Conservation (phyloP, 257 asterid genomes). For the Solanum commersonii region DNA sequence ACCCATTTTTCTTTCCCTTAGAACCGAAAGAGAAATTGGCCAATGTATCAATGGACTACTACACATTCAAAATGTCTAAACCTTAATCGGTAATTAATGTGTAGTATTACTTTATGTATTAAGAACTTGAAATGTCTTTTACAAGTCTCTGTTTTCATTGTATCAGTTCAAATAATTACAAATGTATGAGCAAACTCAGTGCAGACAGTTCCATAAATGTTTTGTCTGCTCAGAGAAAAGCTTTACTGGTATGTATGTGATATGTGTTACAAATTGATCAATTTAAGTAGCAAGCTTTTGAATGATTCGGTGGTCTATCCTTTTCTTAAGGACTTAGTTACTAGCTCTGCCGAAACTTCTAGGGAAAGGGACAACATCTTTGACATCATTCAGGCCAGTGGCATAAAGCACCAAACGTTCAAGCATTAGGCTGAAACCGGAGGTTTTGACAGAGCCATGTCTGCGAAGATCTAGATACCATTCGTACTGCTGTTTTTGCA, state of each 20-base stretch:
- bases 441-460: slow-evolving; percentile 54
- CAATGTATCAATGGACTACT: background rate
- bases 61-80: background rate
- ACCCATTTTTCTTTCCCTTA: slow-evolving; percentile 68
- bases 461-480: slow-evolving; percentile 83
- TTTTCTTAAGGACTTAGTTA: slow-evolving; percentile 18
- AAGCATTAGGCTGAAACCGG: slow-evolving; percentile 56
- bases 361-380: slow-evolving; percentile 82
- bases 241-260: background rate
- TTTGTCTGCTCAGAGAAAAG: background rate
- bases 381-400: slow-evolving; percentile 74
- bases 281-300: background rate
- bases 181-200: background rate
- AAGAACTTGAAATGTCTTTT: background rate
- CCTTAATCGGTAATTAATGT: background rate
- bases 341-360: slow-evolving; percentile 54
- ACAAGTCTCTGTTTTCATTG: background rate
- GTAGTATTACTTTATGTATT: background rate
- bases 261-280: background rate
- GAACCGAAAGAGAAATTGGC: slow-evolving; percentile 11
- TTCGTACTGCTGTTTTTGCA: slow-evolving; percentile 50
- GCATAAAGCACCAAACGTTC: slow-evolving; percentile 68
- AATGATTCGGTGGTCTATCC: background rate
- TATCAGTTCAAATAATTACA: background rate
- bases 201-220: background rate